These are phyloP conservation scores for Fraxinus excelsior DNA, from an alignment of 257 asterid genomes.

Conservation along the genomic window DNA sequence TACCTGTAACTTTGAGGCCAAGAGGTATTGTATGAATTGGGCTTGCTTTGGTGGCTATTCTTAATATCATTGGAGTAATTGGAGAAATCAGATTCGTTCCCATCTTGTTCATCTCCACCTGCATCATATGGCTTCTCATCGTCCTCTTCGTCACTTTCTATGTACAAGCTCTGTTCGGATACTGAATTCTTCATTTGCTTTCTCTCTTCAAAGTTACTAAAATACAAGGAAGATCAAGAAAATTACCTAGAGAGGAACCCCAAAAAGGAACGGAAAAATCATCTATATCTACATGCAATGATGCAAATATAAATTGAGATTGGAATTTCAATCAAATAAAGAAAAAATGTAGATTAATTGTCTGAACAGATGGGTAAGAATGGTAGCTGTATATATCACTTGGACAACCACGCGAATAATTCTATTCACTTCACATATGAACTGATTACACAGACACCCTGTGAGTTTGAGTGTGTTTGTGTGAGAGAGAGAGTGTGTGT, in stretches of 20 bases:
- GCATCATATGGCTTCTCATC: conserved; percentile 48
- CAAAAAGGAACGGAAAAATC: conserved; percentile 8
- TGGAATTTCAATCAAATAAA: conserved; percentile 6
- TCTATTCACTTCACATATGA: not conserved
- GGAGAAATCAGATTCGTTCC: conserved; percentile 67
- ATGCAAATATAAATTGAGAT: not conserved
- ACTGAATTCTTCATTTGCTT: conserved; percentile 66
- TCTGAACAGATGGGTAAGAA: not conserved
- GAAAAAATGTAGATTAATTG: not conserved
- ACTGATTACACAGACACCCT: too few relatives aligned
- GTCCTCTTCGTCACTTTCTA: conserved; percentile 84
- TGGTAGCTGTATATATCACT: not conserved
- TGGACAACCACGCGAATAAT: not conserved
- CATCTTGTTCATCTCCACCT: conserved; percentile 37
- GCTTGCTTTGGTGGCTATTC: conserved; percentile 40
- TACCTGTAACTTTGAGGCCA: conserved; percentile 99
- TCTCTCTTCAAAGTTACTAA: conserved; percentile 21
- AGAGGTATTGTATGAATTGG: conserved; percentile 38
- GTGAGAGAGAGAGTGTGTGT: not conserved
- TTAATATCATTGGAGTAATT: conserved; percentile 48
- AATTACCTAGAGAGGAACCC: not conserved
- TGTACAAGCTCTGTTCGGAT: conserved; percentile 78
- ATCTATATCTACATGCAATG: not conserved
- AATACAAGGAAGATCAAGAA: not conserved
- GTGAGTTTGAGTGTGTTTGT: too few relatives aligned